These are phyloP conservation scores for Sclerospora graminicola DNA, from an alignment of 352 stramenopile species.

Conservation along the genomic window DNA sequence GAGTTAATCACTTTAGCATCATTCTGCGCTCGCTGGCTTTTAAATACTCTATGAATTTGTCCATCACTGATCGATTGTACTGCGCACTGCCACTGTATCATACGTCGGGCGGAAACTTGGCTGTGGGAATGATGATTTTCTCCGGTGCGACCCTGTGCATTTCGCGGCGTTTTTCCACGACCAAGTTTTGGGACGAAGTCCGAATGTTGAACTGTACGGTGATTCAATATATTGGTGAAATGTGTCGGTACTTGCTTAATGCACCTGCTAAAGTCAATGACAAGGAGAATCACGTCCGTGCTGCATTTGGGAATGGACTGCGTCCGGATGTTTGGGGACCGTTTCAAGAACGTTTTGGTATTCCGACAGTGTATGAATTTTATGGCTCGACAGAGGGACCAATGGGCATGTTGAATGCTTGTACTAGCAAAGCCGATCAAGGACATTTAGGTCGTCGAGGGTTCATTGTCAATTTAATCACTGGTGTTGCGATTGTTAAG, in stretches of 20 bases:
- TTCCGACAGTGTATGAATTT: constrained; percentile 85
- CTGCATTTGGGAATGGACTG: constrained; percentile 87
- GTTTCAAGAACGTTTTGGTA: constrained; percentile 83
- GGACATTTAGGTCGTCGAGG: constrained; percentile 60
- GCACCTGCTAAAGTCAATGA: constrained; percentile 36
- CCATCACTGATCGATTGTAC: constrained; percentile 59
- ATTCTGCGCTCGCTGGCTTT: constrained; percentile 51
- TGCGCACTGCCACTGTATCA: constrained; percentile 79
- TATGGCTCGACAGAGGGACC: constrained; percentile 88
- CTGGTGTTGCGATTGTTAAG: constrained; percentile 55
- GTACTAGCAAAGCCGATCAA: constrained; percentile 39
- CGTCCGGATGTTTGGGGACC: constrained; percentile 80
- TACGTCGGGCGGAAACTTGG: constrained; percentile 70
- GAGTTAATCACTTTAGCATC: constrained; percentile 68
- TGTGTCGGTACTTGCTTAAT: constrained; percentile 81
- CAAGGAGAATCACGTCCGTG: constrained; percentile 55
- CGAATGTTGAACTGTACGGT: constrained; percentile 55
- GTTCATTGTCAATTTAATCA: constrained; percentile 36
- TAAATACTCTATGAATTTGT: constrained; percentile 37
- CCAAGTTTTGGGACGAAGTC: constrained; percentile 72
- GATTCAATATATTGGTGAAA: constrained; percentile 88
- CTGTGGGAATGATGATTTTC: constrained; percentile 73
- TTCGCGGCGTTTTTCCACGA: constrained; percentile 61
- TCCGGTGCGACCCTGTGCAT: constrained; percentile 68
- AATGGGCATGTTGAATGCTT: constrained; percentile 72